Evolutionary conservation across 1,284 basidiomycete genomes (phyloP).

Genomic region (Sanguinoderma infundibulare): DNA sequence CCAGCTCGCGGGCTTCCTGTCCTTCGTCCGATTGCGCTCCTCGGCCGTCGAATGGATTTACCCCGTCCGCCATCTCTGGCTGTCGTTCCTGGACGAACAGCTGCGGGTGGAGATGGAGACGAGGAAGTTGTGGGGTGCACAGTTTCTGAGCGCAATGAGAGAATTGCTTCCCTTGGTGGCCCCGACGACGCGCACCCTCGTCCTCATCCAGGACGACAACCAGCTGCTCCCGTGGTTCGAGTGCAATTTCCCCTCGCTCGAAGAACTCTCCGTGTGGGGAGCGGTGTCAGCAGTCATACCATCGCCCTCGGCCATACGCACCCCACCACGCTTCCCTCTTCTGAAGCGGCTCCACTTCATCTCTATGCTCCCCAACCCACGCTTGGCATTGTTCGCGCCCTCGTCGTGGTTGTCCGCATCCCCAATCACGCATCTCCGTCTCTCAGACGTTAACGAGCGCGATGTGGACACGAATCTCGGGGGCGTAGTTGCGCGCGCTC

Average conservation of each 20-base stretch:
- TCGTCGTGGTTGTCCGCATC: neutral
- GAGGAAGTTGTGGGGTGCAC: neutral
- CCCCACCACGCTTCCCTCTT: neutral
- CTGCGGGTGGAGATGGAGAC: neutral
- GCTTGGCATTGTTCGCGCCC: neutral
- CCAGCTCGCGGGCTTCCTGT: neutral
- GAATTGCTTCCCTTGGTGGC: neutral
- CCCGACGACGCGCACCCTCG: neutral
- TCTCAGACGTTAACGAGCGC: neutral
- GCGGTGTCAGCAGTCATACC: neutral
- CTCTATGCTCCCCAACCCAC: neutral
- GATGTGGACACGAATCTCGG: neutral
- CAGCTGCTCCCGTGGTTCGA: neutral
- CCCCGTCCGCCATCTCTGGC: neutral
- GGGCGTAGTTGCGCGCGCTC: neutral
- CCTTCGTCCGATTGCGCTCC: neutral
- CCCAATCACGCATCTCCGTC: conserved; percentile 11
- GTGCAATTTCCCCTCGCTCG: conserved; percentile 1
- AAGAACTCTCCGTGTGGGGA: conserved; percentile 8
- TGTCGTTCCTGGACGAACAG: neutral
- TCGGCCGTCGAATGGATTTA: neutral
- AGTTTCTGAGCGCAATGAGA: neutral
- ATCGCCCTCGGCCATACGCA: neutral
- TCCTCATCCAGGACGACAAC: neutral
- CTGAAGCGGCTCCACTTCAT: conserved; percentile 11